Base-by-base conservation (phyloP, 352 stramenopile species). In the Phytophthora quininea region DNA sequence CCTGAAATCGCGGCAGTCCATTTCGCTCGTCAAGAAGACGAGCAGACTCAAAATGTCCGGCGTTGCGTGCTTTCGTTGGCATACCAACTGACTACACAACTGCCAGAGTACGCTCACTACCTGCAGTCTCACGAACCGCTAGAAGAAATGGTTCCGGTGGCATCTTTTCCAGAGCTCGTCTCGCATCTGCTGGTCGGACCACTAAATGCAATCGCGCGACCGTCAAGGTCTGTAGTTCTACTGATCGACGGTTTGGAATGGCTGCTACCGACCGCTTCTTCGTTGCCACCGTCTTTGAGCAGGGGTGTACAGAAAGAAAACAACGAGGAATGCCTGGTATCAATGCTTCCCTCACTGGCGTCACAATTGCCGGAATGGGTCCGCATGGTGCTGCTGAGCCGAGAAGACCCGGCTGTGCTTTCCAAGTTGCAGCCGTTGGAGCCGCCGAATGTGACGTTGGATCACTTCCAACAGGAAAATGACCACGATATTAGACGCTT, bases 1-100 rank as follows among this genome's bases (percentile, higher is more conserved):
- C 85, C 85, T 2, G 85, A 93, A 64, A 89, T 93, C 43, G 73
- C 79, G 15, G 85, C 85, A 9, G 91, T 91, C 57, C 85, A 93
- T 54, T 89, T 93, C 48, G 82, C 83, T 19, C 67, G 81, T 15
- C 79, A 89, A 52, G 85, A 93, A 43, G 81, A 93, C 40, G 83
- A 93, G 42, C 85, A 93, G 63, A 92, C 85, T n/a, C 85, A 91
- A 32, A 88, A 63, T 27, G 71, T 79, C 15, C 58, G 85, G 0
- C 79, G 85, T 1, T 93, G 85, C 29, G 71, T 93, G 53, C 73
- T 93, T 12, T 92, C 83, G 10, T 60, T 93, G 0, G 81, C 79
- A 4, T 93, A 91, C 27, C 85, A 93, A 50, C 69, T 93, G 8
- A 93, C 85, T 29, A 93, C 85, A 24, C 85, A 93, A 64, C 57